Conservation (phyloP, 441 rosid species). For the Geranium incanum region DNA sequence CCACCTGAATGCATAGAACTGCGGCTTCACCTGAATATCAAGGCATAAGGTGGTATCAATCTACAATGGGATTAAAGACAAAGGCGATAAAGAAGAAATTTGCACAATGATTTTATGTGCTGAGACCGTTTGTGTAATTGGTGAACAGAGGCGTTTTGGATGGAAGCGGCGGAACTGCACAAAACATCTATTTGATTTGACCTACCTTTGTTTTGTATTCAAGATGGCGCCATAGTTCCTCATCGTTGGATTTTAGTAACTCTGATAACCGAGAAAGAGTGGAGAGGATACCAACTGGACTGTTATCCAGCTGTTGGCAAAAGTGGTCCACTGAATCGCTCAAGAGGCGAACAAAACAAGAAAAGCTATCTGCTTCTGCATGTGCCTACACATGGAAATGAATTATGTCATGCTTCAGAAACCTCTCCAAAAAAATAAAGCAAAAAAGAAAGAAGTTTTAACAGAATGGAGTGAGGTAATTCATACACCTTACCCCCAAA, state of each 20-base stretch:
- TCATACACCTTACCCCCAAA: not conserved
- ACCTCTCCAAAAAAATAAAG: not conserved
- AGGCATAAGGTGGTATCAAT: not conserved
- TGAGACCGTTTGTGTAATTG: not conserved
- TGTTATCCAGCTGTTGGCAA: constrained; percentile 58
- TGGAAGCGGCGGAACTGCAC: not conserved
- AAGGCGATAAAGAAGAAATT: not conserved
- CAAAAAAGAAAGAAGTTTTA: not conserved
- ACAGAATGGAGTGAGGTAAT: not conserved
- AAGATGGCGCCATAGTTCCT: constrained; percentile 64
- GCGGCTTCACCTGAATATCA: constrained; percentile 54
- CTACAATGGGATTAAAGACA: not conserved
- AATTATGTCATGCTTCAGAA: not conserved
- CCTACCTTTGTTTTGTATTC: constrained; percentile 47
- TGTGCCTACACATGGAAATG: constrained; percentile 31
- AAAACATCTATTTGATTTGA: constrained; percentile 9
- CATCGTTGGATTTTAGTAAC: constrained; percentile 47
- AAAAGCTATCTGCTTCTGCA: constrained; percentile 64
- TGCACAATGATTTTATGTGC: not conserved
- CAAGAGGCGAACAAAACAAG: constrained; percentile 52
- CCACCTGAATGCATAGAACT: constrained; percentile 71
- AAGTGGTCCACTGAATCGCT: constrained; percentile 66
- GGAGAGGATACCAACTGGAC: constrained; percentile 54
- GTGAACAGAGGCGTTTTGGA: not conserved
- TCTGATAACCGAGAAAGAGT: constrained; percentile 52